A percentile compares a stretch with the other conserved stretches of the same genome.
phyloP scores from a whole-genome alignment of 306 rosid species.

The Citrullus mucosospermus region DNA sequence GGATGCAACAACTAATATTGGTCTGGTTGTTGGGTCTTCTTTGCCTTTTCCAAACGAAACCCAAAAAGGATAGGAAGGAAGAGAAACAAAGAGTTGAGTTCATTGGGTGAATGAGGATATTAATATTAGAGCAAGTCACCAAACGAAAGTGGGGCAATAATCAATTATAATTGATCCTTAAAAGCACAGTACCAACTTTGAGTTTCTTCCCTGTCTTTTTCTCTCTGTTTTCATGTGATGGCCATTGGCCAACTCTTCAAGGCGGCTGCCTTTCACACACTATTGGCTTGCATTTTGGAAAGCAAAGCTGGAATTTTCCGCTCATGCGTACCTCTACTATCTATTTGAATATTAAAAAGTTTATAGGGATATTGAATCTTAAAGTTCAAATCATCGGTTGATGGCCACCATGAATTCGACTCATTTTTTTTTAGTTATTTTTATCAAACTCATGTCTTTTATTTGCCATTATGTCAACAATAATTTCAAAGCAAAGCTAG shows the following conservation, averaged over 20 bases:
- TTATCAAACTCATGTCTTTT: too few species aligned
- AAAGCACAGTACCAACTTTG: neutral
- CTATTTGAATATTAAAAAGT: too few species aligned
- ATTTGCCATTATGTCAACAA: too few species aligned
- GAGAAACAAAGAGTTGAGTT: neutral
- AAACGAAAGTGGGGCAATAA: slow-evolving; percentile 15
- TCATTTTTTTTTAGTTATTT: too few species aligned
- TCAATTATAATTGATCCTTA: neutral
- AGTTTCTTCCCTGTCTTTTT: neutral
- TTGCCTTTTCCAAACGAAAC: slow-evolving; percentile 14
- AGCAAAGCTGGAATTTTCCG: neutral
- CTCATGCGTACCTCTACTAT: too few species aligned
- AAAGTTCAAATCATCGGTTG: too few species aligned
- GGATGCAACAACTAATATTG: slow-evolving; percentile 84
- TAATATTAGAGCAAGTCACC: slow-evolving; percentile 24
- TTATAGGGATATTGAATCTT: too few species aligned
- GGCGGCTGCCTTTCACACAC: neutral
- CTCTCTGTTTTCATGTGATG: neutral
- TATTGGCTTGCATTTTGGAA: neutral
- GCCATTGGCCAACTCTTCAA: neutral
- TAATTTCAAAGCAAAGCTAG: too few species aligned
- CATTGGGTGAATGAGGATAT: neutral
- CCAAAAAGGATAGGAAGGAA: neutral
- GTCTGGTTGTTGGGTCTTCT: slow-evolving; percentile 53
- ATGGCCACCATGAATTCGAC: too few species aligned